Evolutionary conservation across 371 early-diverging fungal species (phyloP), one percentile per base, ranked within the genome.

Genomic region (Homolaphlyctis polyrhiza): DNA sequence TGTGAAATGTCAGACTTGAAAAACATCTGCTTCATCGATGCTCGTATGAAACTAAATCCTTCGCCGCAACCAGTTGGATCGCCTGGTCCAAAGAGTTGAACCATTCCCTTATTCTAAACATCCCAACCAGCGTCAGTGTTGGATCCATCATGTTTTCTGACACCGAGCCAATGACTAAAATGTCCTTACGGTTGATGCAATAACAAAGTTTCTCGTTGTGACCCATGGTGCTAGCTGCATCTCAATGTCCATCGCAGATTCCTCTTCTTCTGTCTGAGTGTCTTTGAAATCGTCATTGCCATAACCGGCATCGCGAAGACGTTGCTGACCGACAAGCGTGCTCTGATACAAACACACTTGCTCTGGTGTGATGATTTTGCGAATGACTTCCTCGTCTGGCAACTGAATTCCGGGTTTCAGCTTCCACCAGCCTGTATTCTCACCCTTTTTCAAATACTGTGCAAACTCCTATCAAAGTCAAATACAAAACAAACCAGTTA

Each of bases 11-110:
- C 93, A 16, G 92, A 89, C 33, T 92, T 85, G 72, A 95, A 82
- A 66, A 96, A 95, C 62, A 95, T 94, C 66, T 95, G 96, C 77
- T 99, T 98, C 93, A 96, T 93, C 6, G 91, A 92, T 28, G 94
- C 91, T 60, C 95, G 88, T 65, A 99, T 91, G 75, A 97, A 99
- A 78, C 96, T 96, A 73, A 98, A 98, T 18, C 97, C 99, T 76
- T 98, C 98, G 33, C 97, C 99, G 30, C 91, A 82, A 5, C 99
- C 99, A 0, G 99, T 96, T 1, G 98, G 98, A 71, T 97, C 96
- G 65, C 96, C 97, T n/a, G 90, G 90, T 35, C 96, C 97, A 72
- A 89, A 90, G 13, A 97, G 82, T 71, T 94, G 89, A 49, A 96
- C 74, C 95, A 93, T 93, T 25, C 92, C 93, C 66, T 97, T 97